A percentile compares a stretch with the other conserved stretches of the same genome.
These are phyloP conservation scores for Lanmaoa pseudosensibilis DNA, from an alignment of 768 basidiomycete genomes.

Conservation along the genomic window DNA sequence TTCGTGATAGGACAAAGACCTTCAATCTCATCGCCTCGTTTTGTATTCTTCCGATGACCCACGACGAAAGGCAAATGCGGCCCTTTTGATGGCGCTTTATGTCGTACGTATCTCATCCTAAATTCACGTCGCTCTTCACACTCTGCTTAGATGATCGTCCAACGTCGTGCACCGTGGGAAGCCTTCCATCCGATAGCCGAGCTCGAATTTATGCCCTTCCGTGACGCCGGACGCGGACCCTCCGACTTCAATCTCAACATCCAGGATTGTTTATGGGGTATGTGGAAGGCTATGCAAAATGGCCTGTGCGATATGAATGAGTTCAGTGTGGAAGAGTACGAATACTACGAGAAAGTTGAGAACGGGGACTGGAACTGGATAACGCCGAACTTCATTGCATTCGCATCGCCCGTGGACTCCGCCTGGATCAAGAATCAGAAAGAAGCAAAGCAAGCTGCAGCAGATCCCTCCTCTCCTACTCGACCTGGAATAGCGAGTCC, in stretches of 20 bases:
- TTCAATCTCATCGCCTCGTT: constrained; percentile 72
- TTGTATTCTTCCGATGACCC: constrained; percentile 89
- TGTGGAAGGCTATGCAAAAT: constrained; percentile 90
- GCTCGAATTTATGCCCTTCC: constrained; percentile 91
- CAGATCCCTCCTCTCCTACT: constrained; percentile 28
- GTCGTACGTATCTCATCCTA: constrained; percentile 55
- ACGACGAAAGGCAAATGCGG: constrained; percentile 88
- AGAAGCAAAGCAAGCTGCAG: constrained; percentile 49
- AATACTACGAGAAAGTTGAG: constrained; percentile 93
- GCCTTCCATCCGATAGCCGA: constrained; percentile 93
- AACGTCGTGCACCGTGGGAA: constrained; percentile 87
- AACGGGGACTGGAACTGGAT: constrained; percentile 97
- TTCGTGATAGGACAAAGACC: constrained; percentile 63
- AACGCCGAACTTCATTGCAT: constrained; percentile 89
- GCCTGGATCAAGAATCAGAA: constrained; percentile 77
- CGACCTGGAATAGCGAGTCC: constrained; percentile 26
- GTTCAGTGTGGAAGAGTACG: constrained; percentile 91
- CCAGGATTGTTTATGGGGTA: constrained; percentile 86
- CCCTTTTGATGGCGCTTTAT: constrained; percentile 90
- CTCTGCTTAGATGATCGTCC: constrained; percentile 80
- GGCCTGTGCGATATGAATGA: constrained; percentile 92
- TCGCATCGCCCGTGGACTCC: constrained; percentile 86
- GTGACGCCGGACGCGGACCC: constrained; percentile 90
- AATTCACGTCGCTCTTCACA: constrained; percentile 18
- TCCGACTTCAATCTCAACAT: constrained; percentile 93